Conservation (phyloP, 2,329 filamentous ascomycete species). For the Diplodia mutila region DNA sequence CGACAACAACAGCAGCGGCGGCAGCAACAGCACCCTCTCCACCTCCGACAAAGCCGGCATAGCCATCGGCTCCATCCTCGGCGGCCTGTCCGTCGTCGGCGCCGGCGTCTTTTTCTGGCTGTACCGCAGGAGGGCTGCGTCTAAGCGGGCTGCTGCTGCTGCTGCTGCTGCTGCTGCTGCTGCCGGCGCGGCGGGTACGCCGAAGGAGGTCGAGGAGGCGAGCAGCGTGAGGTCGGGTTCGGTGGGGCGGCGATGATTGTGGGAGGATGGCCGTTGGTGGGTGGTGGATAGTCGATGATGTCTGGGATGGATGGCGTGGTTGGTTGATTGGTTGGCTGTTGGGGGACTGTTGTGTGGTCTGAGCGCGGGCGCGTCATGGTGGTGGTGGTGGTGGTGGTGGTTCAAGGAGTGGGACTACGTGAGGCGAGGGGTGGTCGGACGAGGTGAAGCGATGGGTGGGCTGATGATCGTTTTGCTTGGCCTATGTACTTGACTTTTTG, state of each 20-base stretch:
- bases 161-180: neutral
- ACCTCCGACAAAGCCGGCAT: conserved; percentile 50
- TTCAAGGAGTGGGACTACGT: neutral
- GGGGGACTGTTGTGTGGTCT: neutral
- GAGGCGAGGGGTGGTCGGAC: too few species aligned
- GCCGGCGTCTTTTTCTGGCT: conserved; percentile 33
- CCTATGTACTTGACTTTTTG: neutral
- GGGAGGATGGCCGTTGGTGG: too few species aligned
- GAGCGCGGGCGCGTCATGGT: neutral
- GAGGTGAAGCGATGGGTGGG: neutral
- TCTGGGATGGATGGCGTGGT: neutral
- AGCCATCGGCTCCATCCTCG: conserved; percentile 41
- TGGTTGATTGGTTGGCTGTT: too few species aligned
- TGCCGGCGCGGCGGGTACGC: too few species aligned
- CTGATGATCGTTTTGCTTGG: neutral
- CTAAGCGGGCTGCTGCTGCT: neutral
- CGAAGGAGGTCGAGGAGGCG: conserved; percentile 13
- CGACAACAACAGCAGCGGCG: neutral
- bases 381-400: neutral
- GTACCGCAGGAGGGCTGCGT: conserved; percentile 30
- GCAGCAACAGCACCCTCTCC: conserved; percentile 34
- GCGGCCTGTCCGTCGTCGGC: conserved; percentile 32
- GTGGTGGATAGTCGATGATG: neutral
- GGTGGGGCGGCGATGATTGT: too few species aligned
- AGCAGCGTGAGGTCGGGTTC: neutral